Percentiles rank a stretch among this genome's conserved stretches.
These are phyloP conservation scores for Sicyos edulis DNA, from an alignment of 306 rosid genomes.

Conservation along the genomic window DNA sequence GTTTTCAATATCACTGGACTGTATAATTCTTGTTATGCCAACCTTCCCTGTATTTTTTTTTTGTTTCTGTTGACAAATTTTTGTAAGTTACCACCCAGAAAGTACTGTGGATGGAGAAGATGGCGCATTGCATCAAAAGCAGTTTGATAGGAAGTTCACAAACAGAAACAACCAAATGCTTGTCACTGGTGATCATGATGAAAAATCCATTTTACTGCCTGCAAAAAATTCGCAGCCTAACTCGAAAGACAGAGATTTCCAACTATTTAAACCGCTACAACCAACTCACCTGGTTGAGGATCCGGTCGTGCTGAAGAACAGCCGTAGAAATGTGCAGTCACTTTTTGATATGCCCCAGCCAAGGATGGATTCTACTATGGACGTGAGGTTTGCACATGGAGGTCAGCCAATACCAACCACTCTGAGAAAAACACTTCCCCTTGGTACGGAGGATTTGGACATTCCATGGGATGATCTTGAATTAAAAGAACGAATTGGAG, in stretches of 20 bases:
- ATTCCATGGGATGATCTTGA: constrained; percentile 80
- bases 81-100: constrained; percentile 30
- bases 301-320: constrained; percentile 38
- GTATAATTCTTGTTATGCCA: too few relatives aligned
- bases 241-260: constrained; percentile 41
- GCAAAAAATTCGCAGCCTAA: constrained; percentile 38
- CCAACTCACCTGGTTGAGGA: constrained; percentile 39
- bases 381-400: constrained; percentile 49
- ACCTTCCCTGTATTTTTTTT: not conserved
- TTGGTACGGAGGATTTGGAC: constrained; percentile 66
- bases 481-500: constrained; percentile 83
- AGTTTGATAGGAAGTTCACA: constrained; percentile 39
- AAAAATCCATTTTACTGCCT: constrained; percentile 29
- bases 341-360: constrained; percentile 29
- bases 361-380: constrained; percentile 41
- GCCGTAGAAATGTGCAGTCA: constrained; percentile 36
- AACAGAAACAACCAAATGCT: constrained; percentile 41
- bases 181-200: constrained; percentile 40
- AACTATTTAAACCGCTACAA: constrained; percentile 27
- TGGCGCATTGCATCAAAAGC: constrained; percentile 43
- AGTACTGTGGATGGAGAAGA: constrained; percentile 36
- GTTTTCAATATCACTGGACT: too few relatives aligned
- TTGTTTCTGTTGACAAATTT: not conserved
- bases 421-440: constrained; percentile 42
- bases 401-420: constrained; percentile 41